Conservation (phyloP, 441 rosid species). For the Erysimum cheiri region DNA sequence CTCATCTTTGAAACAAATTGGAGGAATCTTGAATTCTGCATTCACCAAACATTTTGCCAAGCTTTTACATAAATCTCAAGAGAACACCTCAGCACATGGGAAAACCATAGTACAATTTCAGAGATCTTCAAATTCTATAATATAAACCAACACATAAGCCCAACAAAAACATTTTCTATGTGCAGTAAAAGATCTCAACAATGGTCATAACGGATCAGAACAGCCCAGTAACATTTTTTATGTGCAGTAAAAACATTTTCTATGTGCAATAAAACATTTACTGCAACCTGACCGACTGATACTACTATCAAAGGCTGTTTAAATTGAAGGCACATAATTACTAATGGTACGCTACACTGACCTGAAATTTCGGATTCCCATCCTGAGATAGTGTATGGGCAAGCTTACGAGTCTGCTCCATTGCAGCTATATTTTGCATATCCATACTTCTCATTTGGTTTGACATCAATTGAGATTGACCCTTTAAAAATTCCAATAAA, state of each 20-base stretch:
- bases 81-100: conserved; percentile 23
- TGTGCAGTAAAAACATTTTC: no score
- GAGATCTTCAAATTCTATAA: background rate
- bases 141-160: conserved; percentile 29
- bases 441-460: conserved; percentile 70
- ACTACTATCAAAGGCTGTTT: conserved; percentile 19
- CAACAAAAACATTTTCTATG: conserved; percentile 4
- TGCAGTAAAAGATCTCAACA: conserved; percentile 29
- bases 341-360: conserved; percentile 37
- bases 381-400: conserved; percentile 93
- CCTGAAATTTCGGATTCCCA: conserved; percentile 97
- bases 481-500: conserved; percentile 48
- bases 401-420: conserved; percentile 98
- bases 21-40: conserved; percentile 98
- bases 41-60: conserved; percentile 33
- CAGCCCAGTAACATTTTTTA: conserved; percentile 2
- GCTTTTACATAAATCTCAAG: conserved; percentile 28
- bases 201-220: conserved; percentile 18
- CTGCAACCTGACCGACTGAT: conserved; percentile 11
- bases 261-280: background rate
- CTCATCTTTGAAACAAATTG: conserved; percentile 99
- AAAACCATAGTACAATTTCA: conserved; percentile 10
- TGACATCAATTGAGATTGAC: conserved; percentile 72
- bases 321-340: conserved; percentile 11
- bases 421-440: conserved; percentile 73